A percentile compares a stretch with the other conserved stretches of the same genome.
These are phyloP conservation scores for Phalaenopsis hybrid DNA, from an alignment of 116 monocot species.

Conservation along the genomic window DNA sequence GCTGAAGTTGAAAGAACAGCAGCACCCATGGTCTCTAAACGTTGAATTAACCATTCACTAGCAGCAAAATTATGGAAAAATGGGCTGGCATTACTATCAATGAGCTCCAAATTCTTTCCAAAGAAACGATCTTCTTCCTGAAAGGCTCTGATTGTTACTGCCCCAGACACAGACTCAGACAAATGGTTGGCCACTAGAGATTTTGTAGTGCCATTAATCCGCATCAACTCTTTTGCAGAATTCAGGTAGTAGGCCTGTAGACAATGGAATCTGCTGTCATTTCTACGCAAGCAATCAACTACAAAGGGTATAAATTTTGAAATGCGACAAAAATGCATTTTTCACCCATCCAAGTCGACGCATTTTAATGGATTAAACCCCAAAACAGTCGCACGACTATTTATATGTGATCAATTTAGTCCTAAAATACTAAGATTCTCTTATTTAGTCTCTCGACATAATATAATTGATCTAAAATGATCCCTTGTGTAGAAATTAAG, in stretches of 20 bases:
- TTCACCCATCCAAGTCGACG: neutral
- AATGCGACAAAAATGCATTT: neutral
- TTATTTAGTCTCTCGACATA: no score
- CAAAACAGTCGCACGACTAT: no score
- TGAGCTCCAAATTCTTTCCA: slow-evolving; percentile 57
- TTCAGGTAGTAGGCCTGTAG: slow-evolving; percentile 69
- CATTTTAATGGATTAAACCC: no score
- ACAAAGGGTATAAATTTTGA: neutral
- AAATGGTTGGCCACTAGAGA: slow-evolving; percentile 77
- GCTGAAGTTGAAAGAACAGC: slow-evolving; percentile 62
- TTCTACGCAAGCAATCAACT: neutral
- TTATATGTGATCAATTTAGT: no score
- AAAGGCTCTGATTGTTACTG: slow-evolving; percentile 81
- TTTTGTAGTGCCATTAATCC: slow-evolving; percentile 83
- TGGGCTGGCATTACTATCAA: slow-evolving; percentile 76
- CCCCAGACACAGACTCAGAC: slow-evolving; percentile 69
- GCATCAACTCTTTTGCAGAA: slow-evolving; percentile 85
- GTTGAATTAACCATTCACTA: slow-evolving; percentile 81
- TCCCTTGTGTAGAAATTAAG: no score
- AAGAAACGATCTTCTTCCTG: slow-evolving; percentile 70
- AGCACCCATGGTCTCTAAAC: slow-evolving; percentile 71
- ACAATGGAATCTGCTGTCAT: slow-evolving; percentile 5
- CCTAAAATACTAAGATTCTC: no score
- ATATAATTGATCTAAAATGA: no score
- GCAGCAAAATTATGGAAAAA: slow-evolving; percentile 74